Percentiles rank a stretch among this genome's conserved stretches.
Conservation (phyloP, 768 basidiomycete species). For the Leccinum truebloodii region DNA sequence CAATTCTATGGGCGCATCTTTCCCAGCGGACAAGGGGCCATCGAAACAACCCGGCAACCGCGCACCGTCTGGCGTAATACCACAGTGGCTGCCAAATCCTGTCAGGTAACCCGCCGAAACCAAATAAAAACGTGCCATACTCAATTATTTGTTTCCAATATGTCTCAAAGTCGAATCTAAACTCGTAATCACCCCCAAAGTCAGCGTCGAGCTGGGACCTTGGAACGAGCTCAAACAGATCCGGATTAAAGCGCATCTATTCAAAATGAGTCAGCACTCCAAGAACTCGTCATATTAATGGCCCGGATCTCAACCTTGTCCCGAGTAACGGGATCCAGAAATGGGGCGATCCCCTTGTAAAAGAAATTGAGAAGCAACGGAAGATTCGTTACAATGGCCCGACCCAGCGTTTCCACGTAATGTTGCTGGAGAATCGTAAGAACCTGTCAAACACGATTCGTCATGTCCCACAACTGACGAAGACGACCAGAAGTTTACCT, state of each 20-base stretch:
- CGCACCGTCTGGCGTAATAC: slow-evolving; percentile 56
- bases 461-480: not conserved
- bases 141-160: slow-evolving; percentile 81
- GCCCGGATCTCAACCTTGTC: slow-evolving; percentile 61
- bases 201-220: slow-evolving; percentile 75
- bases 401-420: slow-evolving; percentile 86
- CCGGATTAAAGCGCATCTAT: slow-evolving; percentile 88
- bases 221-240: slow-evolving; percentile 74
- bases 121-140: slow-evolving; percentile 40
- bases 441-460: slow-evolving; percentile 40
- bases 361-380: slow-evolving; percentile 74
- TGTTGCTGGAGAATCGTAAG: slow-evolving; percentile 83
- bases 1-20: not conserved
- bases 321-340: slow-evolving; percentile 84
- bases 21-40: slow-evolving; percentile 10
- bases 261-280: slow-evolving; percentile 1
- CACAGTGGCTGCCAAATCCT: slow-evolving; percentile 47
- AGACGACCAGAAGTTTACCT: slow-evolving; percentile 41
- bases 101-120: slow-evolving; percentile 4
- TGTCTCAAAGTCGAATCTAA: slow-evolving; percentile 66
- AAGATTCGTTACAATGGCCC: slow-evolving; percentile 81
- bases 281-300: not conserved
- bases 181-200: slow-evolving; percentile 77
- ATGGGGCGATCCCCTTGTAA: slow-evolving; percentile 82
- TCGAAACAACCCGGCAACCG: slow-evolving; percentile 37